Evolutionary conservation across 75 land plant genomes (phyloP), one percentile per base, ranked within the genome.

Genomic region (Selaginella moellendorffii): DNA sequence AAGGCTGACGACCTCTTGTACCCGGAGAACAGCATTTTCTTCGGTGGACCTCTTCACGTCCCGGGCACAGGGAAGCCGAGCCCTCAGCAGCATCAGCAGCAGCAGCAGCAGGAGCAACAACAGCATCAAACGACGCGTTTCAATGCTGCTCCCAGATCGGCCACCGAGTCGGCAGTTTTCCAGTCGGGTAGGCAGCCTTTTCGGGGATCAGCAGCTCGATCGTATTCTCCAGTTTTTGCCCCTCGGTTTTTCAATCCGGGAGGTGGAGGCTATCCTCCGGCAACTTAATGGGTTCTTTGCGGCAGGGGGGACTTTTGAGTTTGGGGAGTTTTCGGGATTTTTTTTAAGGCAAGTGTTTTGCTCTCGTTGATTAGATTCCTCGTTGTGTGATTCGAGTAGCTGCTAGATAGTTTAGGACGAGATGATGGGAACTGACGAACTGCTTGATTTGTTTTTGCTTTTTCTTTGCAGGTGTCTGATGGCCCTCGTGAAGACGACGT

Each of bases 1-100:
- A 25, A 19, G 5, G 59, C 23, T 2, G 79, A 83, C 17, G 81
- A 76, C 30, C 69, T 85, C 2, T 46, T 67, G 63, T 80, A 80
- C 67, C 77, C 81, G 2, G 93, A 80, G 30, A 75, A 82, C 23
- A 81, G 83, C 5, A 87, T 84, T 54, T 88, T 90, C 75, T 84
- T 83, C 54, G 91, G 83, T 30, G 85, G 87, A 1, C 96, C 96
- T 26, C 76, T 81, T 30, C 61, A 64, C 42, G 76, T 64, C 1
- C 76, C 85, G n/a, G 61, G 25, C 29, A 63, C 63, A 53, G 82
- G 73, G 23, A 60, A 24, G 29, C 0, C 61, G 8, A 77, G 73
- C 54, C 75, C 63, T 28, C 69, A 65, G 10, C 69, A 46, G 1
- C 22, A 30, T 0, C 22, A 29, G 29, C 12, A 26, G 14, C 54